Evolutionary conservation across 176 grass and related monocot species (phyloP).

Genomic region (Aegilops bicornis): DNA sequence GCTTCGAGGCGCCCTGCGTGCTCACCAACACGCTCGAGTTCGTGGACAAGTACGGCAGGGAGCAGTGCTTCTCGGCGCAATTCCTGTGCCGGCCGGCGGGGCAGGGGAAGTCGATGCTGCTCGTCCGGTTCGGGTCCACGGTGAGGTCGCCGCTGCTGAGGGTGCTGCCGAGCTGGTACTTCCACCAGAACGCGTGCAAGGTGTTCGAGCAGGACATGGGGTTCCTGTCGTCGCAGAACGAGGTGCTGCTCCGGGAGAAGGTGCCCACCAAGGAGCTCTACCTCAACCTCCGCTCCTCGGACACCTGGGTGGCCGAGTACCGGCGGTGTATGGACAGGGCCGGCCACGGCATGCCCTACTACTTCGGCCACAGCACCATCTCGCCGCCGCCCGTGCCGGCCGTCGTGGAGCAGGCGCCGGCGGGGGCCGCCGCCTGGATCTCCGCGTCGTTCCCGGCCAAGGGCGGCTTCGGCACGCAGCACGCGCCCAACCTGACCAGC

Average conservation of each 20-base stretch:
- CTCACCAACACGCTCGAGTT: conserved; percentile 71
- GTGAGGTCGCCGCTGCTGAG: conserved; percentile 16
- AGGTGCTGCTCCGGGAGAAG: conserved; percentile 41
- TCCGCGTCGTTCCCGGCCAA: conserved; percentile 77
- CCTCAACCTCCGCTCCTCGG: too few relatives aligned
- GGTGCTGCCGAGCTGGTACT: conserved; percentile 60
- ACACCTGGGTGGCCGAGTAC: too few relatives aligned
- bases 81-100: conserved; percentile 82
- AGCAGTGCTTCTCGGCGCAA: conserved; percentile 66
- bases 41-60: conserved; percentile 51
- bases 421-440: conserved; percentile 58
- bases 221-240: conserved; percentile 94
- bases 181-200: conserved; percentile 83
- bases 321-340: too few relatives aligned
- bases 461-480: conserved; percentile 59
- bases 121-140: conserved; percentile 70
- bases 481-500: conserved; percentile 84
- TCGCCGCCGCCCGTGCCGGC: conserved; percentile 55
- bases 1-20: conserved; percentile 78
- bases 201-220: conserved; percentile 99
- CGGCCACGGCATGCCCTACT: too few relatives aligned
- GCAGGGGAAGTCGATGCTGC: conserved; percentile 83
- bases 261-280: too few relatives aligned
- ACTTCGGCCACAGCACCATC: conserved; percentile 62
- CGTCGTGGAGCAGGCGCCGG: conserved; percentile 77